Evolutionary conservation across 495 filamentous ascomycete genomes (phyloP), one percentile per base, ranked within the genome.

Genomic region (Choiromyces venosus): DNA sequence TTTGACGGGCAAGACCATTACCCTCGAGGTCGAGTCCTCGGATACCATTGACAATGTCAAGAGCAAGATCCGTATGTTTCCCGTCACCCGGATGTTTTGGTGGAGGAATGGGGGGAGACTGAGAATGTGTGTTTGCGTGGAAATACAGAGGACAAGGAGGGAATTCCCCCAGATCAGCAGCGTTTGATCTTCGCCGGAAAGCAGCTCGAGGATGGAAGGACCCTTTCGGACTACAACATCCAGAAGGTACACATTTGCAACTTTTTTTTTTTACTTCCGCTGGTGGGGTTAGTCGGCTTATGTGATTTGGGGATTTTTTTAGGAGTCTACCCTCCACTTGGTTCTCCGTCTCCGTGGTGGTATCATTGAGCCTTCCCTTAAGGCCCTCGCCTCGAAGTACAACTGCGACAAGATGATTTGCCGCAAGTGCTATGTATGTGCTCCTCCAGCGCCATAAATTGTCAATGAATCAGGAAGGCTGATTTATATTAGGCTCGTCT

Each of bases 361-460:
- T 87, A 94, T 99, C 87, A 99, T 99, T 83, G 95, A 99, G 88
- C 95, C 95, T 82, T 97, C 93, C 80, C 89, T 99, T 82, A 99
- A 99, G 90, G 96, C 93, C 74, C 91, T 99, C 77, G 95, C 95
- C 79, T 91, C 89, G 87, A 97, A 97, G 88, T 98, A 93, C 90
- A 99, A 99, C 88, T 97, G 94, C 91, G 95, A 99, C 76, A 99
- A 99, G 91, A 92, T 92, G 89, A 97, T 99, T 86, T 99, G 95
- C 91, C 94, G 95, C 87, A 97, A 99, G 90, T 99, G 94, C 90
- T 97, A 97, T 85, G 92, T 93, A 88, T 79, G 90, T 89, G 67
- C 33, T n/a, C n/a, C 70, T 52, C 37, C 37, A 3, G 66, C n/a
- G 18, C 64, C 33, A 14, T 68, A 61, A 56, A 36, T 42, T 16